Evolutionary conservation across 169 alveolate genomes (phyloP).

Genomic region (Pseudocohnilembus persalinus): DNA sequence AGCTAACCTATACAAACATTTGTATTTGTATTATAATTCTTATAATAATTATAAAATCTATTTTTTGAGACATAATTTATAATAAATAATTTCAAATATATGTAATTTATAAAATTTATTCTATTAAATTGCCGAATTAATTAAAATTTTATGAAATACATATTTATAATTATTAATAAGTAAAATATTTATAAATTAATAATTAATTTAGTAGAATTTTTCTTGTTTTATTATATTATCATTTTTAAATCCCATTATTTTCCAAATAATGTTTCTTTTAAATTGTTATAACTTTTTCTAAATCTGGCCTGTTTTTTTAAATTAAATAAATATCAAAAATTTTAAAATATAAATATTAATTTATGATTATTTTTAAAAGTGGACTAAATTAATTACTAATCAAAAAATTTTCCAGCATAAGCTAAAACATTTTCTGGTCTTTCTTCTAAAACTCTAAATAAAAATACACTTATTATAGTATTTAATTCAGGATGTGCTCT

Average conservation of each 20-base stretch:
- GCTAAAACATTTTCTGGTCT: slow-evolving; percentile 68
- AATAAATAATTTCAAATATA: no score
- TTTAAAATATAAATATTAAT: not conserved
- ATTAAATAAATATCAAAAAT: not conserved
- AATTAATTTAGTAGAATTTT: no score
- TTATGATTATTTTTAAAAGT: not conserved
- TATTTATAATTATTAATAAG: no score
- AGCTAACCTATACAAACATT: no score
- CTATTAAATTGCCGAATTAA: no score
- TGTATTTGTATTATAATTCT: no score
- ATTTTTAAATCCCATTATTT: slow-evolving; percentile 2
- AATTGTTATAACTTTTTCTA: slow-evolving; percentile 32
- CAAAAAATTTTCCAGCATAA: slow-evolving; percentile 75
- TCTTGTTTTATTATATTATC: no score
- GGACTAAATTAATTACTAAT: slow-evolving; percentile 46
- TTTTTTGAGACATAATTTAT: no score
- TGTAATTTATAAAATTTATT: no score
- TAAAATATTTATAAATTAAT: no score
- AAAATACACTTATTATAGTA: slow-evolving; percentile 56
- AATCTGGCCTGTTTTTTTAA: slow-evolving; percentile 18
- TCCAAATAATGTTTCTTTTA: slow-evolving; percentile 44
- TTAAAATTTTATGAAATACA: no score
- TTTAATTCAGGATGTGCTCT: slow-evolving; percentile 72
- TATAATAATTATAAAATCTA: no score
- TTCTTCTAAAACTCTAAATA: slow-evolving; percentile 69